These are phyloP conservation scores for Pythium brachiatum DNA, from an alignment of 352 stramenopile species.

Conservation along the genomic window DNA sequence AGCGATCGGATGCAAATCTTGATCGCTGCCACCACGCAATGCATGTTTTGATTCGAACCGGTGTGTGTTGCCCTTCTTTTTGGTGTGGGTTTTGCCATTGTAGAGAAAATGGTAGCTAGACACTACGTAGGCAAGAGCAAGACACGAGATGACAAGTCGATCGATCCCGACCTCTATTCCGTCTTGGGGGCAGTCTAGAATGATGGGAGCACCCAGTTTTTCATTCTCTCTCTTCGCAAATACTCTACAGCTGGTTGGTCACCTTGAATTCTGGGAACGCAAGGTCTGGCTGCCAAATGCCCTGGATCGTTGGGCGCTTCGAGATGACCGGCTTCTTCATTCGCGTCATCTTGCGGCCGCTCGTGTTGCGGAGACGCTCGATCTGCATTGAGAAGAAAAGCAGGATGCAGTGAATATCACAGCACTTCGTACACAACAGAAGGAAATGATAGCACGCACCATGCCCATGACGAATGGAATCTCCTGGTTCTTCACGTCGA, in stretches of 20 bases:
- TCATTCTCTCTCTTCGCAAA: constrained; percentile 1
- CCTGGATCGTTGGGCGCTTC: constrained; percentile 78
- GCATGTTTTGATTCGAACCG: constrained; percentile 4
- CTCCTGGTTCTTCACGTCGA: constrained; percentile 89
- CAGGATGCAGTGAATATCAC: background rate
- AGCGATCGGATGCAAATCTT: constrained; percentile 2
- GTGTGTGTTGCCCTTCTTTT: background rate
- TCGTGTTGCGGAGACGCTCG: constrained; percentile 81
- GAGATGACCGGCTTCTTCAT: constrained; percentile 85
- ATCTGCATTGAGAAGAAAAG: constrained; percentile 37
- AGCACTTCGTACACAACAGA: background rate
- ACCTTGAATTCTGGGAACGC: constrained; percentile 86
- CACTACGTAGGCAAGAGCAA: background rate
- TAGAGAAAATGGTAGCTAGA: background rate
- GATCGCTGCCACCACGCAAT: background rate
- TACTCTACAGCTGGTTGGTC: constrained; percentile 40
- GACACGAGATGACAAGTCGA: background rate
- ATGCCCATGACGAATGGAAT: constrained; percentile 78
- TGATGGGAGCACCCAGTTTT: background rate
- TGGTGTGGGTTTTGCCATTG: background rate
- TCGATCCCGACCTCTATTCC: constrained; percentile 3
- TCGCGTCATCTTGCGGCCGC: constrained; percentile 84
- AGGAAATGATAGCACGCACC: constrained; percentile 30
- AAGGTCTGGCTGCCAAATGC: constrained; percentile 86
- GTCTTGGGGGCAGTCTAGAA: constrained; percentile 4